Base-by-base conservation (phyloP, 495 filamentous ascomycete genomes). In the Pseudoneurospora amorphoporcata region DNA sequence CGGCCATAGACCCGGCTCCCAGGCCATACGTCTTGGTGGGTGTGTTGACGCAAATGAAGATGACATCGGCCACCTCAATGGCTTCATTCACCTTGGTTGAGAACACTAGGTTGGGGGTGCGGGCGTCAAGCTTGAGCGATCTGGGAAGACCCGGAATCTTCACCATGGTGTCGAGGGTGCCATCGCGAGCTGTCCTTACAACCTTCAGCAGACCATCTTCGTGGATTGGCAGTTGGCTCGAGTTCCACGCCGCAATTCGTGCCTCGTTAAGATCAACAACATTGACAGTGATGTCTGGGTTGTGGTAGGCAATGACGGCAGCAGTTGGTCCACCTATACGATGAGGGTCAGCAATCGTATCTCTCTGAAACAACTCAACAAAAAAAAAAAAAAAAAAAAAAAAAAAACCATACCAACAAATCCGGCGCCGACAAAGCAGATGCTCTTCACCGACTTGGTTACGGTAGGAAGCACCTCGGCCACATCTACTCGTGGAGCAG, bases 21-120 rank as follows among this genome's bases (percentile, higher is more conserved):
- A 89, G 76, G 16, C 92, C 92, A 37, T 85, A 86, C 19, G 80
- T 86, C 79, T 94, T 94, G 5, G 92, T 94, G 7, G 92, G 92
- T 0, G 92, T 96, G 77, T 94, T 92, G 42, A 96, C 93, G 7
- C 90, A 88, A 70, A 95, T 87, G 72, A 96, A 88, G 73, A 95
- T 86, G 43, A 95, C 83, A 75, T 95, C 92, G 2, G 93, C 92
- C 42, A 89, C 86, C 10, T 80, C 78, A 39, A 96, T 90, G 17
- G 83, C 85, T 39, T 79, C 81, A 35, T 84, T 85, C 4, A 92
- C 83, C 45, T 92, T 84, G 37, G 87, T 90, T 4, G 92, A 90
- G 81, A 96, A 96, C 75, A 90, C 86, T 29, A 96, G 80, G 77
- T 92, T 95, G 32, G 80, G 86, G 72, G 76, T 76, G n/a, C 86